Percentiles rank a stretch among this genome's conserved stretches.
phyloP scores from a whole-genome alignment of 1,284 basidiomycete species.

The Trichosporon sp. region DNA sequence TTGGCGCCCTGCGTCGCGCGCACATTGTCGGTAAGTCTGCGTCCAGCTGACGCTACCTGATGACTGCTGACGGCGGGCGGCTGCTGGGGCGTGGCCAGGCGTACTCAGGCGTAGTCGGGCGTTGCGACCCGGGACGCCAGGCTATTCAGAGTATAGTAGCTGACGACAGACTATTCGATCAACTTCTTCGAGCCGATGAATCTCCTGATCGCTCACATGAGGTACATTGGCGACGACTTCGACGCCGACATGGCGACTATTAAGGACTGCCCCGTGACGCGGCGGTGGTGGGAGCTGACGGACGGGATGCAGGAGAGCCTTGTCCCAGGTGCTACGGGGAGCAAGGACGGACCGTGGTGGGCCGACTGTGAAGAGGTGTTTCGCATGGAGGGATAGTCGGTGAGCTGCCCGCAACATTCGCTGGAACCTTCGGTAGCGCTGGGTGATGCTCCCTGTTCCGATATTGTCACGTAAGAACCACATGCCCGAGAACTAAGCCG shows the following conservation, averaged over 20 bases:
- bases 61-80: neutral
- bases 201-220: slow-evolving; percentile 66
- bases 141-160: neutral
- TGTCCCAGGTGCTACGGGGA: slow-evolving; percentile 68
- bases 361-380: slow-evolving; percentile 70
- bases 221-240: slow-evolving; percentile 62
- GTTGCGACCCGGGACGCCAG: neutral
- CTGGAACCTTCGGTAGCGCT: too few species aligned
- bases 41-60: too few species aligned
- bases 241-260: slow-evolving; percentile 68
- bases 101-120: too few species aligned
- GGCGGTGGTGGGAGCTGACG: slow-evolving; percentile 70
- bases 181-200: slow-evolving; percentile 64
- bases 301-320: slow-evolving; percentile 78
- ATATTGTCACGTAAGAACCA: neutral
- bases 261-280: slow-evolving; percentile 67
- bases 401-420: too few species aligned
- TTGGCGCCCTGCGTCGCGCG: slow-evolving; percentile 67
- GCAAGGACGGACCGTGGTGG: slow-evolving; percentile 74
- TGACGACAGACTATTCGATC: slow-evolving; percentile 70
- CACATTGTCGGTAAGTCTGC: slow-evolving; percentile 61
- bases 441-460: neutral
- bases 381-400: slow-evolving; percentile 62
- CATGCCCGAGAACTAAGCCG: neutral
- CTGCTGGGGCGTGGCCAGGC: neutral